Percentiles rank a stretch among this genome's conserved stretches.
These are phyloP conservation scores for Ogataea zsoltii DNA, from an alignment of 805 yeast genomes.

Conservation along the genomic window DNA sequence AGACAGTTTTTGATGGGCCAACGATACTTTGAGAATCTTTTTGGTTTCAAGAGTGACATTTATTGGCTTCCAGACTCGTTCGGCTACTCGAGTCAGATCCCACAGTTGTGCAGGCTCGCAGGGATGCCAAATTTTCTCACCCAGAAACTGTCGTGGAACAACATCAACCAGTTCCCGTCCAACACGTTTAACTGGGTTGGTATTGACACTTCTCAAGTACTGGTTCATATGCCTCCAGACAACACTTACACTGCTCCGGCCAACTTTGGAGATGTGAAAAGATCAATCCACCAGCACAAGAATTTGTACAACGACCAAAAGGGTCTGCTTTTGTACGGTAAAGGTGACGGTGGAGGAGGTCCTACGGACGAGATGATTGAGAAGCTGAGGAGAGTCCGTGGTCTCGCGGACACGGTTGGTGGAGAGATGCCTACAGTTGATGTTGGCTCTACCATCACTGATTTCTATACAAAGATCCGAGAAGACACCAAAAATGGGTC, in stretches of 20 bases:
- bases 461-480: slow-evolving; percentile 70
- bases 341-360: slow-evolving; percentile 99
- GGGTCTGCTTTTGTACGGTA: slow-evolving; percentile 81
- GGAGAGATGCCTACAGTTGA: slow-evolving; percentile 75
- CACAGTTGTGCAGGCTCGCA: slow-evolving; percentile 86
- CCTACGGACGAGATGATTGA: slow-evolving; percentile 94
- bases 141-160: slow-evolving; percentile 95
- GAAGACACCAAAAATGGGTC: slow-evolving; percentile 63
- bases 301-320: slow-evolving; percentile 78
- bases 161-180: slow-evolving; percentile 86
- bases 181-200: slow-evolving; percentile 95
- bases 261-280: slow-evolving; percentile 85
- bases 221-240: slow-evolving; percentile 98
- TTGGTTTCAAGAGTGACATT: slow-evolving; percentile 71
- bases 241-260: slow-evolving; percentile 94
- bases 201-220: slow-evolving; percentile 87
- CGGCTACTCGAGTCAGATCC: slow-evolving; percentile 94
- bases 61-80: slow-evolving; percentile 98
- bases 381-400: slow-evolving; percentile 87
- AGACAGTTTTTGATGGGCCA: slow-evolving; percentile 93
- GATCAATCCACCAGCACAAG: slow-evolving; percentile 80
- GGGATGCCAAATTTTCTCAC: slow-evolving; percentile 85
- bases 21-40: slow-evolving; percentile 74
- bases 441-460: slow-evolving; percentile 75
- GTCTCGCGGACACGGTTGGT: slow-evolving; percentile 78